Conservation (phyloP, 2,329 filamentous ascomycete species). For the Chaetomiaceae sp. region DNA sequence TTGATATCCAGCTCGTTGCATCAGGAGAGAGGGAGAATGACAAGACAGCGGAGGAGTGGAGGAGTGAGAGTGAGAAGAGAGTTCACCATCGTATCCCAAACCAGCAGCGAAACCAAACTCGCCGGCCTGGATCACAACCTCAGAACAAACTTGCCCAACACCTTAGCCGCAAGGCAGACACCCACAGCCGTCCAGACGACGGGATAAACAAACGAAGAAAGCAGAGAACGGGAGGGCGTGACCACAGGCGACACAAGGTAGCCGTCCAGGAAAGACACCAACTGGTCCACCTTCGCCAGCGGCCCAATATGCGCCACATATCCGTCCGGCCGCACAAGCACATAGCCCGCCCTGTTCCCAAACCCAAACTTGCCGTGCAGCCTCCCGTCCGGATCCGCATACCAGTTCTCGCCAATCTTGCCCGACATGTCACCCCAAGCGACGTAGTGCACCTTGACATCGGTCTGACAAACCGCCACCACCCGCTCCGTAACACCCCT, state of each 20-base stretch:
- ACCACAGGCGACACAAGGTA: constrained; percentile 6
- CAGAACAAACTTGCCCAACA: background rate
- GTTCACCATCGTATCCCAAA: too few species aligned
- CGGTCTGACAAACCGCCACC: constrained; percentile 15
- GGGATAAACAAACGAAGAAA: background rate
- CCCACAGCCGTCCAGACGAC: constrained; percentile 1
- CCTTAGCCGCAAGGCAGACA: background rate
- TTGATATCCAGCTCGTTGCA: too few species aligned
- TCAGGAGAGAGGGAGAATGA: too few species aligned
- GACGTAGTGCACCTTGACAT: constrained; percentile 21
- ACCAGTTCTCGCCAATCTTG: constrained; percentile 11
- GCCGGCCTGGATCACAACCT: background rate
- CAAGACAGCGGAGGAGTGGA: too few species aligned
- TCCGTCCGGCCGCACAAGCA: constrained; percentile 32
- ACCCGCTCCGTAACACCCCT: constrained; percentile 15
- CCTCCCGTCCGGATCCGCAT: constrained; percentile 25
- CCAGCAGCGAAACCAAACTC: background rate
- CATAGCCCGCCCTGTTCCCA: constrained; percentile 25
- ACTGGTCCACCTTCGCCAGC: constrained; percentile 25
- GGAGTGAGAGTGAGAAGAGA: too few species aligned
- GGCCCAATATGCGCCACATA: constrained; percentile 33
- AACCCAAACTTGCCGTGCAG: constrained; percentile 32
- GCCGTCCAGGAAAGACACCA: constrained; percentile 22
- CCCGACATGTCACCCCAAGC: background rate
- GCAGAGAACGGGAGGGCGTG: background rate